Evolutionary conservation across 495 filamentous ascomycete genomes (phyloP), one percentile per base, ranked within the genome.

Genomic region (Parathielavia appendiculata): DNA sequence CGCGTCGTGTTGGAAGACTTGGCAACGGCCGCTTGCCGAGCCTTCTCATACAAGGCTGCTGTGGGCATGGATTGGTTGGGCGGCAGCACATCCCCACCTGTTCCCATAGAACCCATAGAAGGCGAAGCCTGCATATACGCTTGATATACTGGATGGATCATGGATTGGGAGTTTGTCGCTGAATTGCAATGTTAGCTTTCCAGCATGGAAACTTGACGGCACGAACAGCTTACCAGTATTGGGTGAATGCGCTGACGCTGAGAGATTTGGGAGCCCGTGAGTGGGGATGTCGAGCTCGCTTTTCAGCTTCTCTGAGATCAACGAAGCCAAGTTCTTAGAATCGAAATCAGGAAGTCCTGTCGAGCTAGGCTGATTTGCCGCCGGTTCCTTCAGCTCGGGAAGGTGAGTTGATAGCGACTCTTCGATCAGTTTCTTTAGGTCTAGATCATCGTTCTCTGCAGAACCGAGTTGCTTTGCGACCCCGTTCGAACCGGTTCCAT

Each of bases 21-120:
- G 11, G 88, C 82, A 4, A 88, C 87, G 11, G 89, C 90, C 0
- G 89, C 90, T 69, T 87, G 84, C 10, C 91, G 86, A 32, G 90
- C 90, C 39, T 83, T 83, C 65, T 93, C 88, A 62, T 95, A 93
- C 0, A 93, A 76, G 1, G 88, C 84, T 39, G 87, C 83, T 1
- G 88, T 92, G 1, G 90, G 85, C 47, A 86, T 86, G 8, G 83
- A 86, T 66, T 93, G 90, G 70, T 79, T 87, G 51, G 80, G 87
- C 73, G 87, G 65, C 72, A 83, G 38, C 48, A 55, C n/a, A 10
- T 66, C 62, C 3, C 51, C 62, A 13, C 20, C 23, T 13, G 63
- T 23, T 14, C 51, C 58, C n/a, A 52, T 17, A 8, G 54, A 16
- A n/a, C 35, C 13, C 22, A 55, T 38, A 1, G 60, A 51, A 4